phyloP scores from a whole-genome alignment of 1,139 yeast species.

The Ogataea hybrid region DNA sequence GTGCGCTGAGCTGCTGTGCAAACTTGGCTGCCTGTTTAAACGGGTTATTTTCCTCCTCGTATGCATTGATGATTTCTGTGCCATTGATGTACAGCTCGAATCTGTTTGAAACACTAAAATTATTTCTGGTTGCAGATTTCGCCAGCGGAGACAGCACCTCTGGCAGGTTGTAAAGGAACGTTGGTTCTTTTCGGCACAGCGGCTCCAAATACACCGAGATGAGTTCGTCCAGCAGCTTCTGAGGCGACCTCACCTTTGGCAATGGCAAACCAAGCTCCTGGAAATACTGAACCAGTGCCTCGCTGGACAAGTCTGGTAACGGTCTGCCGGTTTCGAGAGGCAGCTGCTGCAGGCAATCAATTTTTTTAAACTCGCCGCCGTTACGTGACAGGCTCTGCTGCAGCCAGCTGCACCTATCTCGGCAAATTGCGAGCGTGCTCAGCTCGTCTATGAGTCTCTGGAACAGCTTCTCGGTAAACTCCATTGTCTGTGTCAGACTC shows the following conservation, averaged over 20 bases:
- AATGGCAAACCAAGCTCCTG: slow-evolving; percentile 21
- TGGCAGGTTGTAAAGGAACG: slow-evolving; percentile 83
- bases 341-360: slow-evolving; percentile 62
- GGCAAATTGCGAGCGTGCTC: slow-evolving; percentile 20
- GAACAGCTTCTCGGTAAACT: slow-evolving; percentile 60
- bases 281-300: slow-evolving; percentile 41
- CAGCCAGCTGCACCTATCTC: slow-evolving; percentile 28
- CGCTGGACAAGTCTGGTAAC: slow-evolving; percentile 43
- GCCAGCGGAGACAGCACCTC: slow-evolving; percentile 84
- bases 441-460: slow-evolving; percentile 23
- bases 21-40: slow-evolving; percentile 63
- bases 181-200: slow-evolving; percentile 50
- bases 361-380: slow-evolving; percentile 34
- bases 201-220: slow-evolving; percentile 68
- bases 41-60: slow-evolving; percentile 95
- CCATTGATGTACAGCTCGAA: slow-evolving; percentile 84
- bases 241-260: slow-evolving; percentile 46
- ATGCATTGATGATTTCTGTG: slow-evolving; percentile 86
- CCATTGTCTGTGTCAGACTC: slow-evolving; percentile 63
- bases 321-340: slow-evolving; percentile 43
- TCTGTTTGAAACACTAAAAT: slow-evolving; percentile 55
- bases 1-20: slow-evolving; percentile 48
- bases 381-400: slow-evolving; percentile 24
- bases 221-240: slow-evolving; percentile 65
- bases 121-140: slow-evolving; percentile 48